Percentiles rank a stretch among this genome's conserved stretches.
phyloP scores from a whole-genome alignment of 2,329 filamentous ascomycete genomes.

The Trichoderma atroviride region DNA sequence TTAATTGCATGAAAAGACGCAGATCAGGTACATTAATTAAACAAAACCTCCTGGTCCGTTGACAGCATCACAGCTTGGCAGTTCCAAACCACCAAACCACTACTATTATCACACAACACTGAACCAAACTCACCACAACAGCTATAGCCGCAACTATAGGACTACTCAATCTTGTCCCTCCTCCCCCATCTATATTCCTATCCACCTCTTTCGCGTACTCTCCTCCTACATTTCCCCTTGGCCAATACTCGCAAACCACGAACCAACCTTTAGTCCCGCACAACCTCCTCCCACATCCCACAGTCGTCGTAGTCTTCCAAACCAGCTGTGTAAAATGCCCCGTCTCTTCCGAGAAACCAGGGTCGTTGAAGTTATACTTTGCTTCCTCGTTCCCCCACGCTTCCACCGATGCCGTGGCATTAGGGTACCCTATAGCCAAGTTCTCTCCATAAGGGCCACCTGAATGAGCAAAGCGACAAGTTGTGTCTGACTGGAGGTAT shows the following conservation, averaged over 20 bases:
- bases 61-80: neutral
- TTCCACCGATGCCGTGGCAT: slow-evolving; percentile 61
- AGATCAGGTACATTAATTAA: neutral
- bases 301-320: slow-evolving; percentile 64
- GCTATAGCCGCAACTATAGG: neutral
- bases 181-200: slow-evolving; percentile 1
- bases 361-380: slow-evolving; percentile 60
- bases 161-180: neutral
- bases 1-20: neutral
- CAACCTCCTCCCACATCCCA: slow-evolving; percentile 56
- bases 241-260: slow-evolving; percentile 71
- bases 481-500: slow-evolving; percentile 49
- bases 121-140: slow-evolving; percentile 10
- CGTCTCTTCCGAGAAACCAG: slow-evolving; percentile 60
- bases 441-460: slow-evolving; percentile 73
- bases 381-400: slow-evolving; percentile 62
- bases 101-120: slow-evolving; percentile 8
- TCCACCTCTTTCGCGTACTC: slow-evolving; percentile 47
- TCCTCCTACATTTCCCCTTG: slow-evolving; percentile 64
- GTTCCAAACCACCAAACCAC: slow-evolving; percentile 16
- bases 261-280: slow-evolving; percentile 61
- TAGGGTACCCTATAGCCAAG: slow-evolving; percentile 67
- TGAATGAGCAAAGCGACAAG: slow-evolving; percentile 57
- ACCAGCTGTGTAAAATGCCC: slow-evolving; percentile 76
- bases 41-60: neutral